These are phyloP conservation scores for Orobanche coerulescens DNA, from an alignment of 257 asterid species.

Conservation along the genomic window DNA sequence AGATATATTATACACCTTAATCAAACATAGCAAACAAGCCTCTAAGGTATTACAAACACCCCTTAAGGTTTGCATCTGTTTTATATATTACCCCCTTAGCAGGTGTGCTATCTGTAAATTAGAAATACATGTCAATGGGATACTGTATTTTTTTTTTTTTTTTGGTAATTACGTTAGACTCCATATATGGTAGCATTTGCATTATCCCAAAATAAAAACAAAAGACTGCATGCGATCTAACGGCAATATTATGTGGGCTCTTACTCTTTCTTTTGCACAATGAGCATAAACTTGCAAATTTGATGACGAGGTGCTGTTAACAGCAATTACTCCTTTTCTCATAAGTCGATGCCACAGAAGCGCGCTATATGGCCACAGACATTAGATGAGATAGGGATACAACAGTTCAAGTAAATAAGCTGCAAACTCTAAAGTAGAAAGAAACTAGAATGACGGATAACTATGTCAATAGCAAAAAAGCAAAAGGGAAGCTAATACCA, in stretches of 20 bases:
- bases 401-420: neutral
- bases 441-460: neutral
- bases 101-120: neutral
- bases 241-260: slow-evolving; percentile 13
- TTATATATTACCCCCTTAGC: neutral
- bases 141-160: no score
- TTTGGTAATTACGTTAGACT: no score
- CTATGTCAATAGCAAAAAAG: neutral
- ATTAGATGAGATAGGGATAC: neutral
- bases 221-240: neutral
- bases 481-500: neutral
- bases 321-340: slow-evolving; percentile 74
- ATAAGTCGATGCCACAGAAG: slow-evolving; percentile 89
- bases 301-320: slow-evolving; percentile 39
- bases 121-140: neutral
- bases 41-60: neutral
- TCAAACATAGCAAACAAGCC: no score
- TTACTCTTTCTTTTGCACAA: slow-evolving; percentile 76
- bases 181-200: neutral
- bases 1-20: no score
- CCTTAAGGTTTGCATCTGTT: neutral
- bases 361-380: slow-evolving; percentile 44
- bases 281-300: slow-evolving; percentile 78
- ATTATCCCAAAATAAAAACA: neutral
- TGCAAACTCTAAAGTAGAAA: neutral